A percentile compares a stretch with the other conserved stretches of the same genome.
Conservation (phyloP, 169 alveolate species). For the Pseudocohnilembus persalinus region DNA sequence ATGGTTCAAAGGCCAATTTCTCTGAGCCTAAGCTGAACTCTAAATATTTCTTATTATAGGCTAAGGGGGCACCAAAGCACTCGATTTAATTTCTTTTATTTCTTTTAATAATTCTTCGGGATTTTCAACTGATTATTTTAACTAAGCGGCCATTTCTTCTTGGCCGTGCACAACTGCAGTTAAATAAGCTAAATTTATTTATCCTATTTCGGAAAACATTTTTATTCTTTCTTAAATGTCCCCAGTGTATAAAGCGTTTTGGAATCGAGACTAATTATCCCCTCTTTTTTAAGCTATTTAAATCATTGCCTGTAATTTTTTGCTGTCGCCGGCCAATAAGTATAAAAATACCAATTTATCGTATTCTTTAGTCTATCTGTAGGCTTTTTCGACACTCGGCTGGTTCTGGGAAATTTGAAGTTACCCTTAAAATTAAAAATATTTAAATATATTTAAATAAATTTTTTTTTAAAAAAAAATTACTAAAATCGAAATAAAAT, state of each 20-base stretch:
- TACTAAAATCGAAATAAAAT: too few species aligned
- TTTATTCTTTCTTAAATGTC: slow-evolving; percentile 88
- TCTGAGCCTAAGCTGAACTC: slow-evolving; percentile 10
- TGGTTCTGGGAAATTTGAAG: slow-evolving; percentile 79
- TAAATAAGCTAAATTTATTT: slow-evolving; percentile 78
- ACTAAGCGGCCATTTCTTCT: slow-evolving; percentile 45
- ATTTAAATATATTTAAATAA: slow-evolving; percentile 53
- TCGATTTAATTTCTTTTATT: slow-evolving; percentile 20
- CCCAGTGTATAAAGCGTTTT: slow-evolving; percentile 84
- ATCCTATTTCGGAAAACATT: slow-evolving; percentile 89
- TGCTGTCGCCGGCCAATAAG: slow-evolving; percentile 81
- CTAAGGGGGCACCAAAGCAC: slow-evolving; percentile 52
- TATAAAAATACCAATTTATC: slow-evolving; percentile 88
- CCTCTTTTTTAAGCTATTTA: slow-evolving; percentile 80
- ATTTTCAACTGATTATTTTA: slow-evolving; percentile 34
- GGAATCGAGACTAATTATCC: slow-evolving; percentile 83
- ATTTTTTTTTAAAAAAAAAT: too few species aligned
- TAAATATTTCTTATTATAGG: slow-evolving; percentile 40
- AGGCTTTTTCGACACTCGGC: slow-evolving; percentile 88
- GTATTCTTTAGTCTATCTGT: slow-evolving; percentile 80
- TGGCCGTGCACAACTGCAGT: slow-evolving; percentile 68
- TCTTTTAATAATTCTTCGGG: slow-evolving; percentile 39
- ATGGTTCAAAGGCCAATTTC: slow-evolving; percentile 56
- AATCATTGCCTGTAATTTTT: slow-evolving; percentile 83
- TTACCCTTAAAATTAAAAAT: slow-evolving; percentile 66